phyloP scores from a whole-genome alignment of 1,284 basidiomycete genomes.

The Mycena sp. region DNA sequence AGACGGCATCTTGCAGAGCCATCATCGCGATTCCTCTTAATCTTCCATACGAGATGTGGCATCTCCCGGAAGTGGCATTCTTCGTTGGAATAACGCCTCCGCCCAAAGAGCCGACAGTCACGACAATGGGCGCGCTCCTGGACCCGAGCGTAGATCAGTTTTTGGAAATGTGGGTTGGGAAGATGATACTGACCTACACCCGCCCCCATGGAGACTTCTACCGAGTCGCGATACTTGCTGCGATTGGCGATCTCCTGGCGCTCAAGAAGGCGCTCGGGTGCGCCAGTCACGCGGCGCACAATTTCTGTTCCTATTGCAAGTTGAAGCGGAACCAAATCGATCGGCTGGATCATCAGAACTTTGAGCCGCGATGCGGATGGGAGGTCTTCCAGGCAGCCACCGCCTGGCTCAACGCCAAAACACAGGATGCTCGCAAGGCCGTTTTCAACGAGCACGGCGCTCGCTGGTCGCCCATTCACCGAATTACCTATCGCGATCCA shows the following conservation, averaged over 20 bases:
- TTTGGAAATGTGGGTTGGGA: not conserved
- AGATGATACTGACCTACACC: not conserved
- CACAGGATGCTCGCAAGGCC: conserved; percentile 8
- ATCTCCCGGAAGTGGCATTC: not conserved
- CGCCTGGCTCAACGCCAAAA: conserved; percentile 21
- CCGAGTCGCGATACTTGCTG: not conserved
- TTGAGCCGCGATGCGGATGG: conserved; percentile 18
- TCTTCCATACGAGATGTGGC: conserved; percentile 1
- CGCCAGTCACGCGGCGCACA: not conserved
- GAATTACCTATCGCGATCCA: conserved; percentile 41
- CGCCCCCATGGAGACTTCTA: conserved; percentile 2
- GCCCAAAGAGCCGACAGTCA: not conserved
- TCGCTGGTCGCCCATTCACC: conserved; percentile 39
- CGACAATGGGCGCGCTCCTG: not conserved
- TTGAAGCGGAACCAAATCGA: conserved; percentile 18
- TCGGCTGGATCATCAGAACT: conserved; percentile 19
- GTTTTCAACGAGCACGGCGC: conserved; percentile 32
- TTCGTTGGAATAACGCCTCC: conserved; percentile 11
- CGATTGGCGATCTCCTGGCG: not conserved
- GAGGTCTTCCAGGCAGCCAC: conserved; percentile 27
- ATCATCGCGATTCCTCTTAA: conserved; percentile 1
- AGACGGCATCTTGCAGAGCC: not conserved
- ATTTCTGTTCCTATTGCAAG: conserved; percentile 12
- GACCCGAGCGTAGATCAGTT: not conserved
- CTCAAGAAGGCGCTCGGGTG: not conserved